Evolutionary conservation across 2,329 filamentous ascomycete species (phyloP).

Genomic region (Fusarium sp.): DNA sequence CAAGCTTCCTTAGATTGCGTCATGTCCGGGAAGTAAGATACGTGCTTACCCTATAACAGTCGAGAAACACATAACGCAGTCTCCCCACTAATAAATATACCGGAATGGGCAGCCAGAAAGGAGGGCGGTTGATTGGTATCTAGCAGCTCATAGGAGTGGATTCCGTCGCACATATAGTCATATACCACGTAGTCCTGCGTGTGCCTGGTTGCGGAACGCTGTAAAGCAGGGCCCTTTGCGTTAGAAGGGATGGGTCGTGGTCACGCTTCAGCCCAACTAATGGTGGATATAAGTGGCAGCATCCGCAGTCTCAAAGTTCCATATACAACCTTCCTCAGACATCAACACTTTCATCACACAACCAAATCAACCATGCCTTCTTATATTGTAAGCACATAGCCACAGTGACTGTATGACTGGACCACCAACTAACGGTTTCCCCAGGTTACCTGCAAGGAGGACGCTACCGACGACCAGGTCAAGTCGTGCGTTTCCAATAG

Average conservation of each 20-base stretch:
- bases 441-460: constrained; percentile 84
- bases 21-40: constrained; percentile 24
- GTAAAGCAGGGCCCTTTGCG: constrained; percentile 30
- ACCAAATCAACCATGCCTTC: constrained; percentile 62
- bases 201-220: constrained; percentile 10
- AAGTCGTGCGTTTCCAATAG: constrained; percentile 65
- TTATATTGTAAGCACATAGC: constrained; percentile 63
- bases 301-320: constrained; percentile 36
- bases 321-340: constrained; percentile 30
- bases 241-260: constrained; percentile 35
- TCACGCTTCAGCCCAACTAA: constrained; percentile 44
- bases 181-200: constrained; percentile 30
- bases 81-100: constrained; percentile 20
- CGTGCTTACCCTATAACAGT: constrained; percentile 39
- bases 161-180: constrained; percentile 28
- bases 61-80: constrained; percentile 9
- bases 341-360: constrained; percentile 30
- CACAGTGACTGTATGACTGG: neutral
- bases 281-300: constrained; percentile 45
- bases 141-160: constrained; percentile 19
- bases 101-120: constrained; percentile 27
- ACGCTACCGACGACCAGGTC: constrained; percentile 75
- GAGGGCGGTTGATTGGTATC: constrained; percentile 37
- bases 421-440: constrained; percentile 31
- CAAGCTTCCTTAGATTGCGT: constrained; percentile 35